phyloP scores from a whole-genome alignment of 805 yeast genomes.

The Candida broadrunensis region DNA sequence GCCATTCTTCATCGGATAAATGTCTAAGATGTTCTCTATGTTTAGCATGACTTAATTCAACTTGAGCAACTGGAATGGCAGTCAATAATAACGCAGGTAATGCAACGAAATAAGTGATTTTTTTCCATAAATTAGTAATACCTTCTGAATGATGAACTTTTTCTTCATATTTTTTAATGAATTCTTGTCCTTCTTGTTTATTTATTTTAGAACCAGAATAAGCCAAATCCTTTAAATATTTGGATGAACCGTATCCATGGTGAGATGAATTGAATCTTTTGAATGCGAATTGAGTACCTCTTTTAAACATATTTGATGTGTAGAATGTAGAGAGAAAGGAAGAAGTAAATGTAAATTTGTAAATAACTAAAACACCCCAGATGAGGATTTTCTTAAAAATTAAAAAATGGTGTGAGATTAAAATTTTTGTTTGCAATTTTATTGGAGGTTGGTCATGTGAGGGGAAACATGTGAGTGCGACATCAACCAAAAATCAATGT shows the following conservation, averaged over 20 bases:
- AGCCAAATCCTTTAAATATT: conserved; percentile 37
- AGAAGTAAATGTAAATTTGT: conserved; percentile 14
- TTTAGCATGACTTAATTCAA: conserved; percentile 85
- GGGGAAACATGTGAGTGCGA: not conserved
- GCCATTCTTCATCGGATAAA: conserved; percentile 89
- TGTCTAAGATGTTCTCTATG: conserved; percentile 79
- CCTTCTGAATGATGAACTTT: conserved; percentile 75
- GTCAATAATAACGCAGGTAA: conserved; percentile 76
- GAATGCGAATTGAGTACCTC: conserved; percentile 33
- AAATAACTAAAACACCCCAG: conserved; percentile 1
- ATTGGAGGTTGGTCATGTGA: not conserved
- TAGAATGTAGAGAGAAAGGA: conserved; percentile 8
- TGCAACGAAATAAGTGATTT: conserved; percentile 75
- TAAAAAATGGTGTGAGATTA: conserved; percentile 17
- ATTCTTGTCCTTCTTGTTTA: conserved; percentile 69
- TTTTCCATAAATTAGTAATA: conserved; percentile 81
- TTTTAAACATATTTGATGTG: conserved; percentile 33
- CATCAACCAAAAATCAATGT: too few relatives aligned
- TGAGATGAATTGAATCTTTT: conserved; percentile 40
- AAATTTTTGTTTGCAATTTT: not conserved
- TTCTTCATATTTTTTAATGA: conserved; percentile 57
- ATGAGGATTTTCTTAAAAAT: too few relatives aligned
- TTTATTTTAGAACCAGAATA: conserved; percentile 36
- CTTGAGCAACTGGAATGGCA: conserved; percentile 74
- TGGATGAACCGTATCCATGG: conserved; percentile 40